phyloP scores from a whole-genome alignment of 78 protist species.

The Paulinella micropora region DNA sequence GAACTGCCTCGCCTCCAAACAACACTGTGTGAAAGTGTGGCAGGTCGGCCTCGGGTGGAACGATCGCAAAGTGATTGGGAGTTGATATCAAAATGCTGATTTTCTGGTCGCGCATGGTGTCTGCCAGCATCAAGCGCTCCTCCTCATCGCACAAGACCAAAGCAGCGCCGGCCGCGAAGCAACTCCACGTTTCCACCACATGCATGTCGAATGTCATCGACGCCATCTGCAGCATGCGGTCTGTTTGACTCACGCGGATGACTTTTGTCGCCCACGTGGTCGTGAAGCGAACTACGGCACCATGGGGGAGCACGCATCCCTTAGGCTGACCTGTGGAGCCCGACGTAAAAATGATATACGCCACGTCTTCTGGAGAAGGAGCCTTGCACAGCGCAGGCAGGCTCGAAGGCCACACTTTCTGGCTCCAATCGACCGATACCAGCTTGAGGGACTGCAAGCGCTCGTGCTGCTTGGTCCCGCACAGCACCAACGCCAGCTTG shows the following conservation, averaged over 20 bases:
- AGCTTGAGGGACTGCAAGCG: not conserved
- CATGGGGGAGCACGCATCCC: not conserved
- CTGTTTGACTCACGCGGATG: not conserved
- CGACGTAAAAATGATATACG: too few species aligned
- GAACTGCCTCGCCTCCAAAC: conserved; percentile 20
- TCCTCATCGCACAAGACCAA: not conserved
- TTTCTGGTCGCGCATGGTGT: not conserved
- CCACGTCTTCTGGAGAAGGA: not conserved
- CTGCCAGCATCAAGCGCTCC: not conserved
- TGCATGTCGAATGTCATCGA: not conserved
- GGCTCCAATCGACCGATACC: not conserved
- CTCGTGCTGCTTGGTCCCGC: not conserved
- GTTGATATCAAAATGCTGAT: not conserved
- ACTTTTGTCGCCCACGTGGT: not conserved
- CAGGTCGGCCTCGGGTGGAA: not conserved
- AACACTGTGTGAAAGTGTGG: not conserved
- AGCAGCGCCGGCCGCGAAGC: not conserved
- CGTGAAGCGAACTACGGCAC: not conserved
- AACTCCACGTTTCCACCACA: not conserved
- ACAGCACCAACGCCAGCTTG: not conserved
- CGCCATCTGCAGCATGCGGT: not conserved
- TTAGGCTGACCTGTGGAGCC: too few species aligned
- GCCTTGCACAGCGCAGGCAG: not conserved
- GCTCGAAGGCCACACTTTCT: not conserved
- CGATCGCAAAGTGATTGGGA: not conserved